Conservation (phyloP, 345 rosid species). For the Ceriops zippeliana region DNA sequence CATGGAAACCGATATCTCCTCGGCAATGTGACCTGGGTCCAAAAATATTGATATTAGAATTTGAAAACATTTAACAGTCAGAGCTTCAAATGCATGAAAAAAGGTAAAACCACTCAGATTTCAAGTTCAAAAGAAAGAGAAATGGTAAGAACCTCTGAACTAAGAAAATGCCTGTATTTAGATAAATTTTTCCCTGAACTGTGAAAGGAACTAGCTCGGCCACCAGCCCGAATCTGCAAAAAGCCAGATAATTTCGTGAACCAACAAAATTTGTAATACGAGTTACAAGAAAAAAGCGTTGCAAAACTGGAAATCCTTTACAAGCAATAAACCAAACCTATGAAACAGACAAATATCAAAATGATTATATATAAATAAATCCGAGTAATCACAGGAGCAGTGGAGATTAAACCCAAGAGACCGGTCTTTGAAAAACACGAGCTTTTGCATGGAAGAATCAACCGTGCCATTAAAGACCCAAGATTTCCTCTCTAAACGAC, state of each 20-base stretch:
- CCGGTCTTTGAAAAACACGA: slow-evolving; percentile 60
- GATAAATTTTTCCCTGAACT: slow-evolving; percentile 39
- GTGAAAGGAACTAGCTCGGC: slow-evolving; percentile 28
- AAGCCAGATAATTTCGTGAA: not conserved
- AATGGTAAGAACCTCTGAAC: slow-evolving; percentile 51
- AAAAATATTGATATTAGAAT: slow-evolving; percentile 8
- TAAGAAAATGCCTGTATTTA: slow-evolving; percentile 38
- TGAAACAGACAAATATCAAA: not conserved
- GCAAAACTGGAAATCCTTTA: slow-evolving; percentile 2
- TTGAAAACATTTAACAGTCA: not conserved
- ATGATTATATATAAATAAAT: not conserved
- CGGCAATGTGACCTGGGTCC: slow-evolving; percentile 38
- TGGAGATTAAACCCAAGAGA: slow-evolving; percentile 74
- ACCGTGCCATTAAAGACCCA: slow-evolving; percentile 57
- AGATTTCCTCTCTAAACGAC: slow-evolving; percentile 7
- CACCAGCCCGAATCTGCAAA: slow-evolving; percentile 39
- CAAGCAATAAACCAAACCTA: not conserved
- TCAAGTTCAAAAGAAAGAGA: not conserved
- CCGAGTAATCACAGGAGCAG: slow-evolving; percentile 71
- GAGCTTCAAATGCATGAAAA: not conserved
- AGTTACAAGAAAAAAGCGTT: not conserved
- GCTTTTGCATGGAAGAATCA: slow-evolving; percentile 76
- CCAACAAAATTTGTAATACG: not conserved
- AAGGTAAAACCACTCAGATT: not conserved
- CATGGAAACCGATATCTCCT: slow-evolving; percentile 36